Percentiles rank a stretch among this genome's conserved stretches.
phyloP scores from a whole-genome alignment of 2,329 filamentous ascomycete species.

The Fusarium anguioides region DNA sequence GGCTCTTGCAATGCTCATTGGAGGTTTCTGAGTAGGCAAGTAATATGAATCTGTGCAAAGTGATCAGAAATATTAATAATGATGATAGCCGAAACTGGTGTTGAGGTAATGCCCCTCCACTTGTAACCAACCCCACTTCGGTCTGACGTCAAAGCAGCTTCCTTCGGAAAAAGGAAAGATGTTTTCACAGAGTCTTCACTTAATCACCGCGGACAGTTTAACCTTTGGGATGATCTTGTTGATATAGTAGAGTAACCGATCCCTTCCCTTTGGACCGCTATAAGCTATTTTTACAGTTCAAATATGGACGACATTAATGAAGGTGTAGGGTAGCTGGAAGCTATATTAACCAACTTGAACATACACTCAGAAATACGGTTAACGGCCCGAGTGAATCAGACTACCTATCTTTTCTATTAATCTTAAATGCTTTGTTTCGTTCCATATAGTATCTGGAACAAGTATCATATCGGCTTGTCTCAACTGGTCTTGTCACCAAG shows the following conservation, averaged over 20 bases:
- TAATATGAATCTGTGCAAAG: slow-evolving; percentile 9
- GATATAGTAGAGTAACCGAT: not conserved
- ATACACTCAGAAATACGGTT: not conserved
- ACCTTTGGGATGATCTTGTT: not conserved
- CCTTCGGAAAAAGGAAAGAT: not conserved
- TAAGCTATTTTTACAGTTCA: not conserved
- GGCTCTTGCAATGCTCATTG: slow-evolving; percentile 45
- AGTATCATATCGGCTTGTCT: not conserved
- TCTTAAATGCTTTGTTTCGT: too few relatives aligned
- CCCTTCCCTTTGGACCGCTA: not conserved
- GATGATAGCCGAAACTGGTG: slow-evolving; percentile 6
- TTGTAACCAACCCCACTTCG: slow-evolving; percentile 17
- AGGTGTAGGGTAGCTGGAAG: not conserved
- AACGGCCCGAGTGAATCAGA: too few relatives aligned
- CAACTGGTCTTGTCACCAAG: not conserved
- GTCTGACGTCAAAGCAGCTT: slow-evolving; percentile 32
- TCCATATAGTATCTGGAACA: not conserved
- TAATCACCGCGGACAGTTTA: not conserved
- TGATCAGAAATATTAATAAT: not conserved
- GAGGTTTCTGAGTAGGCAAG: not conserved
- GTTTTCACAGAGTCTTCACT: not conserved
- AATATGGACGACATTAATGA: not conserved
- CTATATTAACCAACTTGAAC: not conserved
- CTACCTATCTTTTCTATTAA: too few relatives aligned
- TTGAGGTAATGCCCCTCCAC: slow-evolving; percentile 24